A percentile compares a stretch with the other conserved stretches of the same genome.
These are phyloP conservation scores for Periconia sp. DNA, from an alignment of 2,329 filamentous ascomycete genomes.

Conservation along the genomic window DNA sequence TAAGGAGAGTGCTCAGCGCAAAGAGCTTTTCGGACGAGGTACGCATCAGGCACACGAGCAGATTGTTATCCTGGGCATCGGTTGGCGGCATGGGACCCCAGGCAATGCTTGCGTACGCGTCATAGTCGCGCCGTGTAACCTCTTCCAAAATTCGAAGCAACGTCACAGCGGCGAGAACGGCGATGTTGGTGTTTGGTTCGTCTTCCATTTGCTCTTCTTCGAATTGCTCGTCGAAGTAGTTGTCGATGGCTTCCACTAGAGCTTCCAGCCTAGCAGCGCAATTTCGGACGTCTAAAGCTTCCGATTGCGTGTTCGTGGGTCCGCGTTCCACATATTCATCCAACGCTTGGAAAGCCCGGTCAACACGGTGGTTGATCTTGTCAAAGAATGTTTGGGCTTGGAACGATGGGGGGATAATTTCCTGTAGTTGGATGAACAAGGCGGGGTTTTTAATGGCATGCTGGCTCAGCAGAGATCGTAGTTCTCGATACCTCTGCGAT, in stretches of 20 bases:
- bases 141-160: constrained; percentile 36
- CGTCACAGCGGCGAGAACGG: constrained; percentile 28
- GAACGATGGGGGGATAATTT: constrained; percentile 34
- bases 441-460: constrained; percentile 30
- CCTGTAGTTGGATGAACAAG: constrained; percentile 28
- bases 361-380: constrained; percentile 35
- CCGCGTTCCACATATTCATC: constrained; percentile 34
- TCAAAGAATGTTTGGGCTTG: constrained; percentile 38
- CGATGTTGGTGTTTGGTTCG: constrained; percentile 21
- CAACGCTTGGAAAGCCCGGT: constrained; percentile 29
- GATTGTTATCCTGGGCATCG: constrained; percentile 31
- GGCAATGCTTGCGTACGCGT: constrained; percentile 33
- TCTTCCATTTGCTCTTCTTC: constrained; percentile 11
- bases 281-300: constrained; percentile 28
- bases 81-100: constrained; percentile 30
- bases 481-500: constrained; percentile 34
- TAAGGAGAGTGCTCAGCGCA: constrained; percentile 30
- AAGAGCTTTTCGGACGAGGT: constrained; percentile 21
- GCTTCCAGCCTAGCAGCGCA: constrained; percentile 33
- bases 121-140: constrained; percentile 33
- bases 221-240: constrained; percentile 28
- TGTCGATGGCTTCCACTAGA: constrained; percentile 29
- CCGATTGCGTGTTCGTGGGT: constrained; percentile 23
- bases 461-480: constrained; percentile 30
- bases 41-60: constrained; percentile 36